Conservation (phyloP, 2,329 filamentous ascomycete genomes). For the Diplodia scrobiculata region DNA sequence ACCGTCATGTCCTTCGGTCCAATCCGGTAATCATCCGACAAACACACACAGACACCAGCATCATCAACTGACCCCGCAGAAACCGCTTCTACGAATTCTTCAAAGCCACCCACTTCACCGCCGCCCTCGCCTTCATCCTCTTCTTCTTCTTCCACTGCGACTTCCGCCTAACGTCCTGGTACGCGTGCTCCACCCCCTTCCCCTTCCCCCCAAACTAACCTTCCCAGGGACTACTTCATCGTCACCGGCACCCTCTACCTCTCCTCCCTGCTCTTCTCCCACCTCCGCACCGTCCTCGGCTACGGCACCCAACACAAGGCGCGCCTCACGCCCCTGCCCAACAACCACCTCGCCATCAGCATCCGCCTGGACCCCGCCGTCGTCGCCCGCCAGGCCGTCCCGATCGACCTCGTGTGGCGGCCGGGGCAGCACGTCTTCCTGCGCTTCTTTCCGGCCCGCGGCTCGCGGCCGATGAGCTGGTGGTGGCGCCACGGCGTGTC, state of each 20-base stretch:
- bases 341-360: slow-evolving; percentile 51
- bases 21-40: slow-evolving; percentile 48
- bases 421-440: slow-evolving; percentile 61
- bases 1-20: slow-evolving; percentile 57
- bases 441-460: slow-evolving; percentile 52
- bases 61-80: slow-evolving; percentile 37
- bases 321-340: slow-evolving; percentile 45
- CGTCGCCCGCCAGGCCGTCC: slow-evolving; percentile 35
- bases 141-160: slow-evolving; percentile 65
- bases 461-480: slow-evolving; percentile 26
- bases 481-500: slow-evolving; percentile 46
- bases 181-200: slow-evolving; percentile 9
- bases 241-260: slow-evolving; percentile 58
- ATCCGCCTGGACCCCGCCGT: slow-evolving; percentile 40
- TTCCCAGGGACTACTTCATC: slow-evolving; percentile 62
- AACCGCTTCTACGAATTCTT: slow-evolving; percentile 63
- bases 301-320: slow-evolving; percentile 54
- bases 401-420: slow-evolving; percentile 49
- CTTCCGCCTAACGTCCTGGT: slow-evolving; percentile 58
- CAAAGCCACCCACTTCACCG: slow-evolving; percentile 59
- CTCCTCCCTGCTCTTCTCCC: slow-evolving; percentile 51
- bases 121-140: slow-evolving; percentile 58
- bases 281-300: slow-evolving; percentile 53
- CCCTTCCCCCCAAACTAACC: slow-evolving; percentile 3
- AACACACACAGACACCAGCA: background rate